phyloP scores from a whole-genome alignment of 192 early-diverging fungal genomes.

The Geosiphon pyriformis region DNA sequence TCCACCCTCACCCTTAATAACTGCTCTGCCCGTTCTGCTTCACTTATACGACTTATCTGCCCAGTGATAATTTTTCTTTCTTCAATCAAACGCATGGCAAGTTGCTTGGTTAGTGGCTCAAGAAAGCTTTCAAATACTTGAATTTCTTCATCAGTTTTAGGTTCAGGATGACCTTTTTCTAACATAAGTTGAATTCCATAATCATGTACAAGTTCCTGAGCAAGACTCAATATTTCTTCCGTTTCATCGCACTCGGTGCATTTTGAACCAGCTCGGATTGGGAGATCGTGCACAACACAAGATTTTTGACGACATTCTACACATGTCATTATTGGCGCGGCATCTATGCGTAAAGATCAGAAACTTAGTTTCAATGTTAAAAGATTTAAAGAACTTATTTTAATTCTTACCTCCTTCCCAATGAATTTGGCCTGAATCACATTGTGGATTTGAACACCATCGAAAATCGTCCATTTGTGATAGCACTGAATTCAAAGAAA shows the following conservation, averaged over 20 bases:
- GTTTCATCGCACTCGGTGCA: constrained; percentile 4
- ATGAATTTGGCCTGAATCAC: constrained; percentile 22
- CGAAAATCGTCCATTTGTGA: constrained; percentile 2
- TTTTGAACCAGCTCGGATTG: not conserved
- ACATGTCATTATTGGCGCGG: constrained; percentile 24
- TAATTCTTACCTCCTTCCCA: constrained; percentile 1
- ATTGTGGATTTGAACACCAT: constrained; percentile 19
- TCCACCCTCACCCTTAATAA: not conserved
- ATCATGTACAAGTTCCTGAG: not conserved
- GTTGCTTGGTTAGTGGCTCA: not conserved
- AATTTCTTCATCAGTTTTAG: not conserved
- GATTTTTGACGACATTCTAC: not conserved
- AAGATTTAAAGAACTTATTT: not conserved
- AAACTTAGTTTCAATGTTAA: not conserved
- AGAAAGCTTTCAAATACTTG: not conserved
- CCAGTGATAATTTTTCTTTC: not conserved
- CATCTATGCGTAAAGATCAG: not conserved
- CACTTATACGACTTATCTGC: not conserved
- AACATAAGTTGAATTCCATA: not conserved
- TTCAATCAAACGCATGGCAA: not conserved
- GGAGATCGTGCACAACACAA: constrained; percentile 14
- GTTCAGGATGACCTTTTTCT: too few relatives aligned
- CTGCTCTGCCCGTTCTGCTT: not conserved
- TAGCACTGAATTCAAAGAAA: not conserved
- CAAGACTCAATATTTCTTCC: not conserved